Conservation (phyloP, 495 filamentous ascomycete genomes). For the Aspergillus diversus region DNA sequence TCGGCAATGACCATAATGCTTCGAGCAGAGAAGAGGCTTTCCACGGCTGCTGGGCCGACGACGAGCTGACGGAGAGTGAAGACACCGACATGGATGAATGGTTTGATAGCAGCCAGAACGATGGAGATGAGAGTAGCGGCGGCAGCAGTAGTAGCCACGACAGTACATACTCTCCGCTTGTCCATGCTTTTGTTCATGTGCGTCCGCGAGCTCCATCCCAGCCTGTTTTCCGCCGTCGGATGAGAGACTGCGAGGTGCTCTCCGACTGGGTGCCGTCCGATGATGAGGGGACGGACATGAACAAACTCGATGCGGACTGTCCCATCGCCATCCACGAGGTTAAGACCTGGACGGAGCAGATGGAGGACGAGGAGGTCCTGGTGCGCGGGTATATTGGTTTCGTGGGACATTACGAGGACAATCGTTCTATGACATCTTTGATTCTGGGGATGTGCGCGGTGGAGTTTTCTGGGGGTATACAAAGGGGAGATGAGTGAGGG, state of each 20-base stretch:
- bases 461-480: background rate
- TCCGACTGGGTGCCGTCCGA: constrained; percentile 16
- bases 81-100: constrained; percentile 1
- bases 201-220: background rate
- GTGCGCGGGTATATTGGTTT: constrained; percentile 20
- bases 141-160: background rate
- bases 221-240: background rate
- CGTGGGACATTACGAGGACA: constrained; percentile 27
- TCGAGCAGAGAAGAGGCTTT: background rate
- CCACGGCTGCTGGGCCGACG: constrained; percentile 8
- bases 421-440: constrained; percentile 21
- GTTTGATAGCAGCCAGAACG: background rate
- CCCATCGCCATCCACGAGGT: constrained; percentile 22
- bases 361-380: background rate
- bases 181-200: background rate
- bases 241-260: background rate
- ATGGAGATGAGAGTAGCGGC: constrained; percentile 7
- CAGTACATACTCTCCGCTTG: background rate
- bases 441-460: constrained; percentile 24
- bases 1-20: background rate
- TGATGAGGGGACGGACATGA: constrained; percentile 14
- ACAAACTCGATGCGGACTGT: constrained; percentile 14
- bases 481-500: background rate
- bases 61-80: constrained; percentile 10
- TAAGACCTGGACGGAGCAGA: background rate